A percentile compares a stretch with the other conserved stretches of the same genome.
phyloP scores from a whole-genome alignment of 2,329 filamentous ascomycete genomes.

The Curvularia verruculosa region DNA sequence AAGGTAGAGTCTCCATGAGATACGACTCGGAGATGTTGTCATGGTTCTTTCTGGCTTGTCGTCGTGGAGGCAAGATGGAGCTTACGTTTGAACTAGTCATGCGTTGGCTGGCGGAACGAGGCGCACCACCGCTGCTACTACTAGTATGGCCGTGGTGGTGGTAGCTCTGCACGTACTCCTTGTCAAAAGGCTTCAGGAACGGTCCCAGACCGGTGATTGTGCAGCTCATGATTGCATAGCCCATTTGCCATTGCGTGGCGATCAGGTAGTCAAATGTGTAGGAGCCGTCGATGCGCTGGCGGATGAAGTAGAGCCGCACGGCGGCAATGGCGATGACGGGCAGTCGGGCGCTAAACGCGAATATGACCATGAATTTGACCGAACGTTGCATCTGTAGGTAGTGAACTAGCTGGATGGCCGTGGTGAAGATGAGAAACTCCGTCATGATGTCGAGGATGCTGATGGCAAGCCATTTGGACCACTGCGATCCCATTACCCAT shows the following conservation, averaged over 20 bases:
- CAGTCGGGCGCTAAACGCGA: constrained; percentile 40
- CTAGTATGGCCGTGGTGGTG: constrained; percentile 17
- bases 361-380: constrained; percentile 35
- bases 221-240: constrained; percentile 44
- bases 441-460: constrained; percentile 36
- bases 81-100: neutral
- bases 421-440: constrained; percentile 36
- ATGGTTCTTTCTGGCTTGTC: neutral
- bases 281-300: constrained; percentile 19
- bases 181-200: constrained; percentile 43
- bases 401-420: constrained; percentile 35
- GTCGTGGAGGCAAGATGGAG: constrained; percentile 1
- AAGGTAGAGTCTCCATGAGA: constrained; percentile 19
- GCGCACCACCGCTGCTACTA: too few species aligned
- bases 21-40: constrained; percentile 22
- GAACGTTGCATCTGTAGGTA: constrained; percentile 36
- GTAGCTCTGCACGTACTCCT: constrained; percentile 30
- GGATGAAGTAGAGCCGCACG: constrained; percentile 37
- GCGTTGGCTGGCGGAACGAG: constrained; percentile 2
- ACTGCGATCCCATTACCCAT: constrained; percentile 17
- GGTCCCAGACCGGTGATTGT: constrained; percentile 43
- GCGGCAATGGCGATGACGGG: constrained; percentile 36
- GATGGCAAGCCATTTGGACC: constrained; percentile 40
- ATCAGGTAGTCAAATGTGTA: constrained; percentile 38
- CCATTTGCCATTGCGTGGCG: constrained; percentile 44